Evolutionary conservation across 139 green algal genomes (phyloP).

Genomic region (Spirogloea muscicola): DNA sequence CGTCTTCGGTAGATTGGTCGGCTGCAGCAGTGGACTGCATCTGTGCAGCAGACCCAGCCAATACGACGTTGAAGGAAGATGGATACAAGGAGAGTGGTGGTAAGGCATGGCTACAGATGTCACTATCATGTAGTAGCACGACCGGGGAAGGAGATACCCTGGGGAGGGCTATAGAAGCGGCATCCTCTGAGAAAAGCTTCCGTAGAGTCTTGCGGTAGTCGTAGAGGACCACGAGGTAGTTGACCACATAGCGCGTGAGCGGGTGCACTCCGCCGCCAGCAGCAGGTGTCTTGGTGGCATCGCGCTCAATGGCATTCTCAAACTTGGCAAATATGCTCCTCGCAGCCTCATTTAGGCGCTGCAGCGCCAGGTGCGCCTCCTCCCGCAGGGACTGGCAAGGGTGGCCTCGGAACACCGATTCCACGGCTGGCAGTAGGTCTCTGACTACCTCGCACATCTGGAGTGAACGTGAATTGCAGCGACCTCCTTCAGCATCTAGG

Average conservation of each 20-base stretch:
- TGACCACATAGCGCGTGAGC: constrained; percentile 35
- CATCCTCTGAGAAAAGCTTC: not conserved
- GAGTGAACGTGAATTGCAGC: too few relatives aligned
- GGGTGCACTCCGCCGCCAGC: constrained; percentile 2
- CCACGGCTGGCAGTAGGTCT: constrained; percentile 18
- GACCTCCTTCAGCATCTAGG: too few relatives aligned
- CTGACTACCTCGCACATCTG: constrained; percentile 18
- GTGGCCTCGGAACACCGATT: constrained; percentile 16
- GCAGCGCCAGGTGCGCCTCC: constrained; percentile 1
- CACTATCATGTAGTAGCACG: not conserved
- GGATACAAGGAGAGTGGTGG: too few relatives aligned
- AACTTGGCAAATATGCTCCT: constrained; percentile 30
- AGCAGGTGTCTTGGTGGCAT: not conserved
- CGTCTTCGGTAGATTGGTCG: not conserved
- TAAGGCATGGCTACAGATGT: too few relatives aligned
- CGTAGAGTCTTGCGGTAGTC: constrained; percentile 21
- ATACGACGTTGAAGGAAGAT: too few relatives aligned
- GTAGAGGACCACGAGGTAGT: constrained; percentile 30
- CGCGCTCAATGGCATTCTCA: constrained; percentile 20
- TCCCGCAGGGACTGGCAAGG: constrained; percentile 15
- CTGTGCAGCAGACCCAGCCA: too few relatives aligned
- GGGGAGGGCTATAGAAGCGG: not conserved
- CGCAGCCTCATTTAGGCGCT: constrained; percentile 5
- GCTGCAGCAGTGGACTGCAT: not conserved
- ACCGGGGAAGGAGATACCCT: not conserved